These are phyloP conservation scores for Zelonia costaricensis DNA, from an alignment of 208 protist genomes.

Conservation along the genomic window DNA sequence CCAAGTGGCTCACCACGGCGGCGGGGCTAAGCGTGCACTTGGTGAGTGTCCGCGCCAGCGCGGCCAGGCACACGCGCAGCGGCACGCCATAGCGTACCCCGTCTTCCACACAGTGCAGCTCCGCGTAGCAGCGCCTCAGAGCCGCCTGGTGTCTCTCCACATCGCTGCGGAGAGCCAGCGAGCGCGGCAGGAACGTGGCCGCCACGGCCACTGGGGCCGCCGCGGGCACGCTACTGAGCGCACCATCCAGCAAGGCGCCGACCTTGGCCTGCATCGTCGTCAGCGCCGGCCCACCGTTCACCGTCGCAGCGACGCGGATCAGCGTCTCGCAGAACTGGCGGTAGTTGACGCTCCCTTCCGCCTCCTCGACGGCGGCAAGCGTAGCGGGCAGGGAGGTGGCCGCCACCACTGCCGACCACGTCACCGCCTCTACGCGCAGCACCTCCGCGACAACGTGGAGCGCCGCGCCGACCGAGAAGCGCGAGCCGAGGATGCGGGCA, in stretches of 20 bases:
- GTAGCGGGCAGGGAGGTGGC: slow-evolving; percentile 3
- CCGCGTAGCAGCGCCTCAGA: slow-evolving; percentile 29
- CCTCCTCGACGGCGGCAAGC: slow-evolving; percentile 26
- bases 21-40: slow-evolving; percentile 6
- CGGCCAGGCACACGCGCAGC: slow-evolving; percentile 11
- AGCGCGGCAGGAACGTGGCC: slow-evolving; percentile 31
- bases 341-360: slow-evolving; percentile 70
- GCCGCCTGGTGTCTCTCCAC: slow-evolving; percentile 23
- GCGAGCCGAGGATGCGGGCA: slow-evolving; percentile 47
- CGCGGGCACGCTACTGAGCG: slow-evolving; percentile 13
- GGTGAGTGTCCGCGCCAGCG: slow-evolving; percentile 7
- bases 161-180: slow-evolving; percentile 25
- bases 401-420: not conserved
- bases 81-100: slow-evolving; percentile 13
- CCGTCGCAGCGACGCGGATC: slow-evolving; percentile 57
- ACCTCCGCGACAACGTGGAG: slow-evolving; percentile 49
- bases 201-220: slow-evolving; percentile 15
- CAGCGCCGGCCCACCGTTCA: slow-evolving; percentile 41
- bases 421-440: slow-evolving; percentile 31
- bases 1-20: slow-evolving; percentile 14
- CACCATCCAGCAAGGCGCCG: slow-evolving; percentile 46
- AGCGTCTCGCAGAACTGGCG: slow-evolving; percentile 82
- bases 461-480: slow-evolving; percentile 46
- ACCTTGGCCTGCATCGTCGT: slow-evolving; percentile 44
- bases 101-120: slow-evolving; percentile 30